phyloP scores from a whole-genome alignment of 371 early-diverging fungal genomes.

The Smittium culicis region DNA sequence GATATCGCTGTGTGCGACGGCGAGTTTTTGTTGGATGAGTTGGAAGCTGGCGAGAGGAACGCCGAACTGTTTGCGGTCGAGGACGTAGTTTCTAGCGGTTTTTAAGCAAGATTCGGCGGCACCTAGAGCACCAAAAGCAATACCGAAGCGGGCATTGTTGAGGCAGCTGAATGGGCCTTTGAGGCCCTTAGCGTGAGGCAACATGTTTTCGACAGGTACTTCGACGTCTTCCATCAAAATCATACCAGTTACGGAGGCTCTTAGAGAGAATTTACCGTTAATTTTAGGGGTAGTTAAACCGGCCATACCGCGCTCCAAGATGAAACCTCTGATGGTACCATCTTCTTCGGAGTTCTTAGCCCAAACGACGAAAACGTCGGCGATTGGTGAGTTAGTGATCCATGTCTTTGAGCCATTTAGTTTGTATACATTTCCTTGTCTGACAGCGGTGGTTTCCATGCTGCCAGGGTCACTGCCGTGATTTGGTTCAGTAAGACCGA shows the following conservation, averaged over 20 bases:
- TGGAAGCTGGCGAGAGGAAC: constrained; percentile 90
- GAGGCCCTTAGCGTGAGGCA: constrained; percentile 77
- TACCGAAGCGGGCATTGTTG: constrained; percentile 95
- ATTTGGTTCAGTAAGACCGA: constrained; percentile 96
- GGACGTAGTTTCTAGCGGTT: constrained; percentile 78
- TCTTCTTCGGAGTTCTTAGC: constrained; percentile 74
- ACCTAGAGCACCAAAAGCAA: constrained; percentile 94
- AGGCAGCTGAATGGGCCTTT: constrained; percentile 96
- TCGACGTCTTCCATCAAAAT: constrained; percentile 97
- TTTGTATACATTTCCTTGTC: constrained; percentile 48
- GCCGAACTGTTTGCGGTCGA: constrained; percentile 85
- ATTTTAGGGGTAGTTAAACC: constrained; percentile 82
- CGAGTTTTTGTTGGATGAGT: constrained; percentile 92
- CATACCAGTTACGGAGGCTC: constrained; percentile 94
- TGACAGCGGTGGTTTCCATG: constrained; percentile 82
- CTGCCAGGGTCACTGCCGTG: constrained; percentile 91
- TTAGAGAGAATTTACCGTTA: constrained; percentile 87
- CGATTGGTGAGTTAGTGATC: constrained; percentile 97
- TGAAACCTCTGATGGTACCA: constrained; percentile 83
- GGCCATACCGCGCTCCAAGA: constrained; percentile 68
- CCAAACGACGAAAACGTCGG: constrained; percentile 97
- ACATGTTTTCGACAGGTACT: constrained; percentile 74
- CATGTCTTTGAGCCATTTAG: constrained; percentile 90
- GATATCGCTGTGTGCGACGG: constrained; percentile 90
- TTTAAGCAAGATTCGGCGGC: constrained; percentile 88